Conservation (phyloP, 1,284 basidiomycete genomes). For the Cryptococcus sp. region DNA sequence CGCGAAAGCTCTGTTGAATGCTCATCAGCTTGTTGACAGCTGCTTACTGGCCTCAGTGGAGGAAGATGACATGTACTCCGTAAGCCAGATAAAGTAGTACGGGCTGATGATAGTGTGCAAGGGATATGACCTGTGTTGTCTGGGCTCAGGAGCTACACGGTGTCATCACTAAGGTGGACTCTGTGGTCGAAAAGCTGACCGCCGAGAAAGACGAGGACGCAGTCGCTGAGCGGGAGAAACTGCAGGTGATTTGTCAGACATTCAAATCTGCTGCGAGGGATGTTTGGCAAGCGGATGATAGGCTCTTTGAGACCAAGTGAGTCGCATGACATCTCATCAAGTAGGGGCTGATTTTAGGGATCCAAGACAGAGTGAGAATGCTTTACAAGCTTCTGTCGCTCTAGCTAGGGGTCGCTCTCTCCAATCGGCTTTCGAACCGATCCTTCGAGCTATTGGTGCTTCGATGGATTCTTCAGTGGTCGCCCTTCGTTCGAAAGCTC, state of each 20-base stretch:
- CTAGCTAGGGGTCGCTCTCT: conserved; percentile 70
- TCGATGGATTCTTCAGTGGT: conserved; percentile 76
- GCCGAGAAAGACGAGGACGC: conserved; percentile 30
- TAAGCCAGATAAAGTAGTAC: conserved; percentile 6
- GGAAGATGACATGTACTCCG: conserved; percentile 35
- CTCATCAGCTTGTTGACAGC: conserved; percentile 52
- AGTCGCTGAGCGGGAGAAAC: conserved; percentile 15
- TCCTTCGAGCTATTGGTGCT: conserved; percentile 68
- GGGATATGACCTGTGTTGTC: conserved; percentile 29
- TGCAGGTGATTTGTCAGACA: conserved; percentile 18
- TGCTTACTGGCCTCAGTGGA: conserved; percentile 25
- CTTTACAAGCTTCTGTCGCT: conserved; percentile 55
- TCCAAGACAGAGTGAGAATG: conserved; percentile 24
- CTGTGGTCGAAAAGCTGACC: conserved; percentile 27
- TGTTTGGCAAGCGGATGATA: conserved; percentile 32
- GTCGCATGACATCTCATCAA: background rate
- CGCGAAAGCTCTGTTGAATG: conserved; percentile 56
- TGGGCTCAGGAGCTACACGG: conserved; percentile 38
- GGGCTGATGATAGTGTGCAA: conserved; percentile 18
- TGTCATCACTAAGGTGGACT: conserved; percentile 20
- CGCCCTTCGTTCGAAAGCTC: conserved; percentile 82
- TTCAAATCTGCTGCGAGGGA: conserved; percentile 19
- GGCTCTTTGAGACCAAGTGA: conserved; percentile 34
- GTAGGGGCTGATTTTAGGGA: conserved; percentile 20
- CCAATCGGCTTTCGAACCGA: conserved; percentile 70